Evolutionary conservation across 208 protist species (phyloP), one percentile per base, ranked within the genome.

Genomic region (Acanthamoeba castellanii): DNA sequence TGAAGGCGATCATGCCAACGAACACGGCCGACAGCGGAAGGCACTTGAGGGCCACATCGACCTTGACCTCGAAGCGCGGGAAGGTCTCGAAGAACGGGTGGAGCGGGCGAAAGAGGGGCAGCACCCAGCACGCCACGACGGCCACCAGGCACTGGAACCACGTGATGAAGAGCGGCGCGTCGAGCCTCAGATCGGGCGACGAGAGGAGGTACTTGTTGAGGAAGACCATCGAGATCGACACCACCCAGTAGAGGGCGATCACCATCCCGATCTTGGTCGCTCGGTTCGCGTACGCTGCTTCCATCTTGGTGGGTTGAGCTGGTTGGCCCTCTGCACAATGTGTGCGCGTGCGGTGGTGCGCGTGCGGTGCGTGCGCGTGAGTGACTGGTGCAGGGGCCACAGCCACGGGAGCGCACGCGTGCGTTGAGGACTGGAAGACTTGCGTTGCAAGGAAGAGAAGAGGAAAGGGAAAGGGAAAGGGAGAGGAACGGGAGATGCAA

Each of bases 1-100:
- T 98, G 50, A 98, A 97, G 64, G 93, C 94, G 32, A 98, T 81
- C 97, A 98, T 98, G n/a, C 64, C 25, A 4, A 97, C 90, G 84
- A 96, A 98, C 27, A 98, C 55, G 13, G 94, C 27, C 8, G 96
- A 95, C 2, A 98, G 87, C n/a, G 97, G 97, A 16, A 97, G 3
- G 22, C 97, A 84, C 59, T 95, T 93, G 20, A 84, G 16, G 14
- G 95, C 95, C 2, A 64, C 97, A 37, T 84, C 45, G 11, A 70
- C 18, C n/a, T 95, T 95, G 34, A 98, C 97, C 47, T 97, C 96
- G 84, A 96, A 95, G 37, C 50, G 66, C 16, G 97, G 90, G 37
- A 61, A 81, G 11, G 45, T 72, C 20, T 61, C 32, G 76, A 88
- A 84, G 42, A 45, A 61, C 8, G 92, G 61, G 59, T 72, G 89